Evolutionary conservation across 2,329 filamentous ascomycete species (phyloP), one percentile per base, ranked within the genome.

Genomic region (Aspergillus fijiensis): DNA sequence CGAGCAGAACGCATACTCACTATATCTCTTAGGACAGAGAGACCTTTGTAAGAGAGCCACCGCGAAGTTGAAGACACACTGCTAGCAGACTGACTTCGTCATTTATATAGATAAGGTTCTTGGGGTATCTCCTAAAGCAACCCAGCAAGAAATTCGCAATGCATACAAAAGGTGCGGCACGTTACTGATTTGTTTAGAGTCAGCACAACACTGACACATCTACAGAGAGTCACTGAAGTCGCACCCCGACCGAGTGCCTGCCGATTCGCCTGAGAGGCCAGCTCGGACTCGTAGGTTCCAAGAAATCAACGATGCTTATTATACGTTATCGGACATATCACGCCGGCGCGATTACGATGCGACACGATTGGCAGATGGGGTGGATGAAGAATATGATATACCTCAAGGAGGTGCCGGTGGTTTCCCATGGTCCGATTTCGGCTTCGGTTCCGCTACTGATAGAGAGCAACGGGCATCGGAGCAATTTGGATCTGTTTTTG

Each of bases 291-390:
- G 90, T 71, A 89, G 89, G 73, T 96, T 96, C 80, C 92, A 96
- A 76, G 86, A 90, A 65, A 90, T 96, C 70, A 96, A 96, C 79
- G 92, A 96, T 72, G 92, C 92, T 63, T 96, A 96, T 82, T 96
- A 91, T 76, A 93, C 91, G 0, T 87, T 98, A 29, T 96, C 91
- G 0, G 93, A 98, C 74, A 73, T 88, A 9, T 78, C 81, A 0
- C 86, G 94, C 29, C 87, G 94, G 56, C 84, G 87, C 62, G 92
- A 96, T 61, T 98, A 97, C 79, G 94, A 98, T 72, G 82, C 60
- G 14, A 58, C 85, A 56, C 87, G 92, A 60, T 85, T 89, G 42
- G 75, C 78, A 25, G 77, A 80, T n/a, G 76, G 74, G 19, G 80
- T 74, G 54, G 80, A 74, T 49, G 77, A 80, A 52, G 82, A 84